phyloP scores from a whole-genome alignment of 306 rosid species.

The Luffa aegyptiaca region DNA sequence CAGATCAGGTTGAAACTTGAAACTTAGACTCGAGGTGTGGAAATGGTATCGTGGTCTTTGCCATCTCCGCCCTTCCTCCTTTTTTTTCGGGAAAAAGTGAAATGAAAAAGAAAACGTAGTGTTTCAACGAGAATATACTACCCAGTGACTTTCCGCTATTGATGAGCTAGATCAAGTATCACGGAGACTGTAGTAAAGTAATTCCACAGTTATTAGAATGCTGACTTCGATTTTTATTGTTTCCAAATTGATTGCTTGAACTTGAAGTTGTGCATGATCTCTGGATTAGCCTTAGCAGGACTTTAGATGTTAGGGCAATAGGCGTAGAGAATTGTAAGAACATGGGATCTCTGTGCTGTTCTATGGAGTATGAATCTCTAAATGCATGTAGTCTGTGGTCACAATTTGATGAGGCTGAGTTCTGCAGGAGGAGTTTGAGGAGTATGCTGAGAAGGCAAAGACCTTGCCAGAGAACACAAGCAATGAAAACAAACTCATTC shows the following conservation, averaged over 20 bases:
- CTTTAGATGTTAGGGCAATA: neutral
- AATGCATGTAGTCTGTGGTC: neutral
- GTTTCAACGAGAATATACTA: neutral
- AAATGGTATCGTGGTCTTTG: neutral
- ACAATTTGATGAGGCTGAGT: neutral
- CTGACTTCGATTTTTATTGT: neutral
- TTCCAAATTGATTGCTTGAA: neutral
- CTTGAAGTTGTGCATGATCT: neutral
- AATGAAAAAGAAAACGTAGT: neutral
- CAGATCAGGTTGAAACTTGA: neutral
- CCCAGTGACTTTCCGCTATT: neutral
- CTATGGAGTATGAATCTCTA: neutral
- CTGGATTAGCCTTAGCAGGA: neutral
- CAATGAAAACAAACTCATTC: constrained; percentile 67
- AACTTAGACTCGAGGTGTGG: neutral
- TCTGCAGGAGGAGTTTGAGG: constrained; percentile 91
- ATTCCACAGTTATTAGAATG: neutral
- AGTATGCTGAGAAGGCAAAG: constrained; percentile 75
- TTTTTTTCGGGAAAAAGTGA: neutral
- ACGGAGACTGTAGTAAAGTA: neutral
- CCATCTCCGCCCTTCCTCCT: neutral
- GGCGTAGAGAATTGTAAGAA: neutral
- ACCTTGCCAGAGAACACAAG: constrained; percentile 49
- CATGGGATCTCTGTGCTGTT: neutral
- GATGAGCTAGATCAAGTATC: neutral